Percentiles rank a stretch among this genome's conserved stretches.
Conservation (phyloP, 345 rosid species). For the Nephelium lappaceum region DNA sequence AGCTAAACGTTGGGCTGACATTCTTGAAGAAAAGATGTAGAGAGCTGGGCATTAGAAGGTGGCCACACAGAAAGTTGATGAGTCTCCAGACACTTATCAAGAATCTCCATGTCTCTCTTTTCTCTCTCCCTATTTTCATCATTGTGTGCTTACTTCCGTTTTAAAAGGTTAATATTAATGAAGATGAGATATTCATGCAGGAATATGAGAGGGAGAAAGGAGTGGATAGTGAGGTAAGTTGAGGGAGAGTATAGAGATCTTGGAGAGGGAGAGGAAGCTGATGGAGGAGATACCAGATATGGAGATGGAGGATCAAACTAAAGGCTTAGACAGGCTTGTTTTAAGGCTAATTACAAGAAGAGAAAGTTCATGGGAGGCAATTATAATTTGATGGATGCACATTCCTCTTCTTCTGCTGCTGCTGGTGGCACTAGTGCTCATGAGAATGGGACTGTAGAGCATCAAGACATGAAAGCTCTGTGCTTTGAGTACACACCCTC, state of each 20-base stretch:
- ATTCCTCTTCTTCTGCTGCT: neutral
- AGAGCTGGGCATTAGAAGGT: slow-evolving; percentile 57
- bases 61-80: slow-evolving; percentile 76
- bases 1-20: slow-evolving; percentile 64
- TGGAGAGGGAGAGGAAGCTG: slow-evolving; percentile 65
- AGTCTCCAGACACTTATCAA: slow-evolving; percentile 51
- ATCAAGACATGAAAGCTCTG: neutral
- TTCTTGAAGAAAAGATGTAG: slow-evolving; percentile 68
- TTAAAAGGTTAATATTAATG: too few relatives aligned
- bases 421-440: neutral
- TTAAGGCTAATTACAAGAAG: slow-evolving; percentile 81
- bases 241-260: slow-evolving; percentile 44
- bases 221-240: slow-evolving; percentile 26
- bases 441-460: neutral
- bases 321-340: slow-evolving; percentile 79
- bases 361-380: slow-evolving; percentile 30
- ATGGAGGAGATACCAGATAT: slow-evolving; percentile 66
- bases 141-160: neutral
- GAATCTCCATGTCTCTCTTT: slow-evolving; percentile 44
- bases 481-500: neutral
- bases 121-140: neutral
- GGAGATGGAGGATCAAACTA: slow-evolving; percentile 56
- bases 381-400: neutral
- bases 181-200: slow-evolving; percentile 13
- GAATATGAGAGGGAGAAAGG: slow-evolving; percentile 35